Evolutionary conservation across 305 asterid genomes (phyloP).

Genomic region (Fraxinus baroniana): DNA sequence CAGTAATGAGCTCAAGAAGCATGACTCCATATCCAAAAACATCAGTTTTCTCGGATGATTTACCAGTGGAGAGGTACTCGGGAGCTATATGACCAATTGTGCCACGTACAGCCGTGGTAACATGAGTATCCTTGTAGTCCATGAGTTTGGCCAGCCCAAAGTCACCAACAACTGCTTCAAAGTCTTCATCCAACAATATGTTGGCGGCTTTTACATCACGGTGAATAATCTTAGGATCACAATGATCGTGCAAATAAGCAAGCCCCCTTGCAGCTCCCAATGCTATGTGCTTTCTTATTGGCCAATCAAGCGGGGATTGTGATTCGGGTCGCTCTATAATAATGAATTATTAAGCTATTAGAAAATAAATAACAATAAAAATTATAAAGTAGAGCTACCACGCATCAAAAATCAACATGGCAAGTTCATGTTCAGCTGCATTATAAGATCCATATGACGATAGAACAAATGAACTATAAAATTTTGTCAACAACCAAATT

Average conservation of each 20-base stretch:
- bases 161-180: slow-evolving; percentile 77
- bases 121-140: slow-evolving; percentile 77
- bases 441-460: background rate
- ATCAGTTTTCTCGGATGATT: slow-evolving; percentile 65
- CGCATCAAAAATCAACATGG: background rate
- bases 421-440: slow-evolving; percentile 4
- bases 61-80: slow-evolving; percentile 63
- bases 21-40: slow-evolving; percentile 69
- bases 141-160: slow-evolving; percentile 73
- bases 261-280: slow-evolving; percentile 71
- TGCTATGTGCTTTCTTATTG: slow-evolving; percentile 52
- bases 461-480: background rate
- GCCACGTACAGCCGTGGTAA: slow-evolving; percentile 66
- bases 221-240: slow-evolving; percentile 72
- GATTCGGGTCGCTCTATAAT: slow-evolving; percentile 51
- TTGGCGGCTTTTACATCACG: slow-evolving; percentile 76
- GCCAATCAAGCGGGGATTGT: slow-evolving; percentile 62
- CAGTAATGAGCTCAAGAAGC: slow-evolving; percentile 82
- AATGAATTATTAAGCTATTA: slow-evolving; percentile 24
- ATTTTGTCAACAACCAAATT: background rate
- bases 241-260: slow-evolving; percentile 70
- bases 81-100: slow-evolving; percentile 69
- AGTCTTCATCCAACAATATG: slow-evolving; percentile 47
- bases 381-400: background rate
- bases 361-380: background rate